Conservation (phyloP, 1,139 yeast genomes). For the Magnusiomyces tetraspermus region DNA sequence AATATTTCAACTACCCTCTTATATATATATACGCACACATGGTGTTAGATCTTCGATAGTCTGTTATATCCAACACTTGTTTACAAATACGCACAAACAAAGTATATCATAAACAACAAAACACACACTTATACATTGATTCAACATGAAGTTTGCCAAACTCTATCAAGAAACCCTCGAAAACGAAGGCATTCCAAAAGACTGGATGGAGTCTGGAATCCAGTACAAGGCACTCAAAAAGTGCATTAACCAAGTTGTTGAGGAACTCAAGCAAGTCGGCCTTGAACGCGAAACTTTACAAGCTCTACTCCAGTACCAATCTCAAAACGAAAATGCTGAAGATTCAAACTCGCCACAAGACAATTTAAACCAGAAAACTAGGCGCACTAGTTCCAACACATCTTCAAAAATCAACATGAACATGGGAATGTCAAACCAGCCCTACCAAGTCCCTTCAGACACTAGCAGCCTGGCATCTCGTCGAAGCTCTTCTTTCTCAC, state of each 20-base stretch:
- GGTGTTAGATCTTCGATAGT: neutral
- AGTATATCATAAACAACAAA: neutral
- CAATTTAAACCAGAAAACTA: neutral
- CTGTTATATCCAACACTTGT: too few relatives aligned
- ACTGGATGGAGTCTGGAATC: conserved; percentile 62
- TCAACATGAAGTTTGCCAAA: conserved; percentile 62
- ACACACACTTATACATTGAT: neutral
- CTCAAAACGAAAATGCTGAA: neutral
- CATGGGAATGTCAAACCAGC: too few relatives aligned
- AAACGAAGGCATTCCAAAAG: conserved; percentile 54
- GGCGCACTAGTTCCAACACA: neutral
- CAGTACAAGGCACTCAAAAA: conserved; percentile 65
- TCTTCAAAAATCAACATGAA: neutral
- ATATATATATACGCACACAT: neutral
- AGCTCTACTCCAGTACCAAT: conserved; percentile 32
- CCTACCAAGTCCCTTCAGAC: too few relatives aligned
- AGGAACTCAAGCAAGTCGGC: conserved; percentile 37
- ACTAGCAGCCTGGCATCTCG: neutral
- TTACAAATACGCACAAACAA: too few relatives aligned
- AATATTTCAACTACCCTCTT: too few relatives aligned
- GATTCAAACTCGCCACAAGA: conserved; percentile 15
- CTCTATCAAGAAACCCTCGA: conserved; percentile 52
- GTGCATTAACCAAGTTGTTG: conserved; percentile 52
- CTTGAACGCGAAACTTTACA: conserved; percentile 41
- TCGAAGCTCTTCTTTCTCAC: neutral